Base-by-base conservation (phyloP, 2,329 filamentous ascomycete species). In the Scorias spongiosa region DNA sequence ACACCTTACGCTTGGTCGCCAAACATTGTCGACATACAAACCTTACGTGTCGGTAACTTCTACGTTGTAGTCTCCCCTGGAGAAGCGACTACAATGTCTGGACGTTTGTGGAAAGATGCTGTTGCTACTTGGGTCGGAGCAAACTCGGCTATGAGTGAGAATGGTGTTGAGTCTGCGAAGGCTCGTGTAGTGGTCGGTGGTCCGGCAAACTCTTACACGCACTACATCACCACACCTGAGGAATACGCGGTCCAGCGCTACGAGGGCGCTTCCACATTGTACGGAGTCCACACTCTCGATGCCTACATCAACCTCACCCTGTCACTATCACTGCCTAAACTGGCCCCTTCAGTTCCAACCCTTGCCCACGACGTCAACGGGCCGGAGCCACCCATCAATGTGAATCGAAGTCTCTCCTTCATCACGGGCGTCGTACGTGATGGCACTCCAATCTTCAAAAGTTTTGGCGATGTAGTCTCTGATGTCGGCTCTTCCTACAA, bases 211-310 rank as follows among this genome's bases (percentile, higher is more conserved):
- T 87, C 77, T 46, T 96, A 96, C 61, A 80, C 84, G 2, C 84
- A 89, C 62, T 89, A 89, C 61, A 77, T 86, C 46, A 63, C 80
- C 1, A 89, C 86, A 0, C 74, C 78, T 26, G 84, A 93, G 60
- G 84, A 93, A 61, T 93, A 91, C 60, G 65, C 67, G 10, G 69
- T 91, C 39, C 89, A 95, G 65, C 80, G 89, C 9, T 95, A 95
- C 63, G 89, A 96, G 65, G 89, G 88, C n/a, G 89, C 85, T 0
- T 89, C 83, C 6, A 96, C 89, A 0, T 75, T 96, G 2, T 91
- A 84, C 59, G 89, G 89, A 0, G 82, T 75, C 2, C 78, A 87
- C 61, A 84, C 86, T 1, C 72, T 95, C 10, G 76, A 82, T 30
- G 89, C 87, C 1, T 91, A 91, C 66, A 84, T 95, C 65, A 88